Percentiles rank a stretch among this genome's conserved stretches.
Conservation (phyloP, 345 rosid species). For the Viola odorata region DNA sequence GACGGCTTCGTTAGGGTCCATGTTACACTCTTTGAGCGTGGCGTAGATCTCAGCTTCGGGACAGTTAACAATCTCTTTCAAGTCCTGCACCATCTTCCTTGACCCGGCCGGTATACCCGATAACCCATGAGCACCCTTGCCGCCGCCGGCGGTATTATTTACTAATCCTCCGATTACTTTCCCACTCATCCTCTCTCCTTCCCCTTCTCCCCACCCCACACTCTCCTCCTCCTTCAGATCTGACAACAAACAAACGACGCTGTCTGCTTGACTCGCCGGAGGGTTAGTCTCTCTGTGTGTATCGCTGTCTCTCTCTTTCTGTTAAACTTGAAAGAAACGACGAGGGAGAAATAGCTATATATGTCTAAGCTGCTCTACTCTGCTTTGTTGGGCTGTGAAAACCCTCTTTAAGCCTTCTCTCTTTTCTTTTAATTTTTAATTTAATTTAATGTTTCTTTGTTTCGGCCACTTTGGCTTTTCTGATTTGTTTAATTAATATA, state of each 20-base stretch:
- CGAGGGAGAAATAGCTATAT: not conserved
- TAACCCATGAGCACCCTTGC: constrained; percentile 54
- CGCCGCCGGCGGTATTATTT: constrained; percentile 15
- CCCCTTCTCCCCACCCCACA: constrained; percentile 7
- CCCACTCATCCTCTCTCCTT: constrained; percentile 39
- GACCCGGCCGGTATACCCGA: constrained; percentile 65
- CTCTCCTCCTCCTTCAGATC: constrained; percentile 14
- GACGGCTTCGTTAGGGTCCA: constrained; percentile 99
- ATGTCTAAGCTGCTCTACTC: too few relatives aligned
- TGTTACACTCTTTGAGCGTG: constrained; percentile 87
- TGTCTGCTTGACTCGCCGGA: not conserved
- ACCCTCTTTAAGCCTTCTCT: too few relatives aligned
- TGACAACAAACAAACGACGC: constrained; percentile 8
- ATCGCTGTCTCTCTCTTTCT: too few relatives aligned
- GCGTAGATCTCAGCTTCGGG: constrained; percentile 93
- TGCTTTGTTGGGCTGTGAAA: too few relatives aligned
- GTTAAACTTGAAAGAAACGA: not conserved
- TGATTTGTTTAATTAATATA: too few relatives aligned
- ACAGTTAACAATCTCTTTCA: constrained; percentile 95
- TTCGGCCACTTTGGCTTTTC: too few relatives aligned
- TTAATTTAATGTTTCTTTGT: too few relatives aligned
- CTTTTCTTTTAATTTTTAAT: too few relatives aligned
- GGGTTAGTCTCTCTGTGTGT: too few relatives aligned
- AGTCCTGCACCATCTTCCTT: constrained; percentile 80
- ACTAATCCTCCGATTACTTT: constrained; percentile 51